Evolutionary conservation across 192 early-diverging fungal species (phyloP).

Genomic region (Coemansia sp.): DNA sequence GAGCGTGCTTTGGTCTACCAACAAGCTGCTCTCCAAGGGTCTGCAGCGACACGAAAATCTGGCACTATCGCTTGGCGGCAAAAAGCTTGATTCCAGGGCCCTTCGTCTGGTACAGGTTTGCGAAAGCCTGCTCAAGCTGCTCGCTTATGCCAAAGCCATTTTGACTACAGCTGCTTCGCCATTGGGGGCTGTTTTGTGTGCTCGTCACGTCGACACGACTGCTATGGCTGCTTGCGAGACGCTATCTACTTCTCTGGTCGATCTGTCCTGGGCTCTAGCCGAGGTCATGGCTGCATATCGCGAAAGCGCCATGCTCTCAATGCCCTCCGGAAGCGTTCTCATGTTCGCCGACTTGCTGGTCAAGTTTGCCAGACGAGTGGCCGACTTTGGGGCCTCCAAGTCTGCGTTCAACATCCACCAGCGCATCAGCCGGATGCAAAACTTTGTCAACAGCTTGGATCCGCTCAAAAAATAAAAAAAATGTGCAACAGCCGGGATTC

Average conservation of each 20-base stretch:
- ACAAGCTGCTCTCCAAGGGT: conserved; percentile 10
- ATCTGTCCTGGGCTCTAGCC: conserved; percentile 40
- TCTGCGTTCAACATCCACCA: background rate
- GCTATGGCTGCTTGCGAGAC: conserved; percentile 16
- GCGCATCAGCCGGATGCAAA: conserved; percentile 30
- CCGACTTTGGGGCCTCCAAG: conserved; percentile 25
- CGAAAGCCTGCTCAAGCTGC: conserved; percentile 33
- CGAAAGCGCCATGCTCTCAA: conserved; percentile 15
- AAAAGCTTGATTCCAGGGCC: conserved; percentile 34
- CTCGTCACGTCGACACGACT: conserved; percentile 1
- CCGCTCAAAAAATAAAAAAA: background rate
- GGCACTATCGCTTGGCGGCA: conserved; percentile 6
- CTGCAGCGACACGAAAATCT: background rate
- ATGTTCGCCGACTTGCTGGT: conserved; percentile 34
- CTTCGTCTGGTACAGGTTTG: conserved; percentile 35
- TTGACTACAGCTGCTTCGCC: conserved; percentile 5
- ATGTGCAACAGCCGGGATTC: conserved; percentile 69
- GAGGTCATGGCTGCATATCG: conserved; percentile 33
- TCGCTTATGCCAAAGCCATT: conserved; percentile 21
- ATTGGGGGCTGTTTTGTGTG: conserved; percentile 8
- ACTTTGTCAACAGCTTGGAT: conserved; percentile 12
- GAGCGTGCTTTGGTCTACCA: conserved; percentile 25
- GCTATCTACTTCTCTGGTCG: conserved; percentile 40
- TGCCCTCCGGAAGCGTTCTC: conserved; percentile 25
- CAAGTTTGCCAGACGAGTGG: conserved; percentile 30